Conservation (phyloP, 805 yeast genomes). For the Saccharomyces eubayanus region DNA sequence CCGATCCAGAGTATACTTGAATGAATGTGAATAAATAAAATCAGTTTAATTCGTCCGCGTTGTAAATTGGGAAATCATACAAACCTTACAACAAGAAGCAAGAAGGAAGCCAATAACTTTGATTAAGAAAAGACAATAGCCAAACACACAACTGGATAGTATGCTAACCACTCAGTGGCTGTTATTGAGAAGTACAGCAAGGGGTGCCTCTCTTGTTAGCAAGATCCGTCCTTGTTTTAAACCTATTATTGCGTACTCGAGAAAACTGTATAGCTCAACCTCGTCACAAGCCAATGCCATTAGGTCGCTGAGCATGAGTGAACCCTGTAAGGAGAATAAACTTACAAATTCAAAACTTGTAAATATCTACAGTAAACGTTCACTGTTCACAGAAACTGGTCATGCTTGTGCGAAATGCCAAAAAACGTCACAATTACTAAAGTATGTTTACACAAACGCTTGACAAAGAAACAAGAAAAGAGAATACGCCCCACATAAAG, state of each 20-base stretch:
- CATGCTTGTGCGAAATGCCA: constrained; percentile 13
- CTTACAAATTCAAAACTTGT: not conserved
- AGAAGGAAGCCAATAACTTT: not conserved
- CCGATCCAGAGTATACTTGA: not conserved
- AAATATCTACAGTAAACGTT: not conserved
- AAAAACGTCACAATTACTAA: constrained; percentile 3
- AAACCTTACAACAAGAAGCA: not conserved
- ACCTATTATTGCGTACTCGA: not conserved
- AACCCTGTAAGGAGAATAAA: not conserved
- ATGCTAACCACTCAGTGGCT: not conserved
- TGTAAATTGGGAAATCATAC: not conserved
- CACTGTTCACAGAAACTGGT: constrained; percentile 8
- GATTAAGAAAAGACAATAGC: not conserved
- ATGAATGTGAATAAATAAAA: not conserved
- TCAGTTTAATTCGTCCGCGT: not conserved
- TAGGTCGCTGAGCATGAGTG: not conserved
- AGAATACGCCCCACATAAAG: not conserved
- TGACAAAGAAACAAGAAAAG: not conserved
- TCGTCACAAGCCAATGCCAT: not conserved
- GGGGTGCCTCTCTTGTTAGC: not conserved
- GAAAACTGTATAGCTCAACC: not conserved
- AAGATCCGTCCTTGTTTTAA: not conserved
- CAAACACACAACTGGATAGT: not conserved
- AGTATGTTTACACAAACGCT: constrained; percentile 7
- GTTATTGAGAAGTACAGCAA: not conserved